Evolutionary conservation across 2,329 filamentous ascomycete species (phyloP), one percentile per base, ranked within the genome.

Genomic region (Shiraia sp.): DNA sequence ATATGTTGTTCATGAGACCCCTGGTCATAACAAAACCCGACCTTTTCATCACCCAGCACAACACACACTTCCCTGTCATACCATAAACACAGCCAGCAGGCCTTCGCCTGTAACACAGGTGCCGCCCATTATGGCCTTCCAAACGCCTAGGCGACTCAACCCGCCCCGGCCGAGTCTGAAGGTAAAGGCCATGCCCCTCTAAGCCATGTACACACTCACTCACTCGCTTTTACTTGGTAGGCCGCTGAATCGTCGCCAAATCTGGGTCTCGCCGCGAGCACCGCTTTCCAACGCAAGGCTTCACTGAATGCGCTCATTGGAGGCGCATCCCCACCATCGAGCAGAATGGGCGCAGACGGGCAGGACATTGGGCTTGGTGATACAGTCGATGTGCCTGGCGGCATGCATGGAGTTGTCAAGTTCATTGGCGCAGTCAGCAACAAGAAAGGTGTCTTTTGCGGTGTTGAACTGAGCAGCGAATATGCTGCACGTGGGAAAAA

Each of bases 401-500:
- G 86, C 67, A 96, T 99, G 90, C 77, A 86, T 54, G 93, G 93
- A 34, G 87, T 83, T 2, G 85, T 97, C 54, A 92, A 88, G 66
- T 99, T 96, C 65, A 77, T 97, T 48, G 93, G 93, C 31, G 77
- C 78, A 27, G 92, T 99, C 28, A 82, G 85, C 57, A 91, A 91
- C 50, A 96, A 96, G 75, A 90, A 87, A 56, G 93, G 93, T 36
- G 81, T 82, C 14, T 99, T 99, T 75, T 90, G 89, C 23, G 93
- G 93, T 32, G 88, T 99, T 25, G 93, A 99, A 71, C 78, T 99
- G 50, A 83, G 86, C 59, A 76, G 81, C 38, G 88, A 95, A 55
- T 95, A 86, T 74, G 88, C 90, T 24, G 71, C 79, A 36, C 82
- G 87, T 64, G 93, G 93, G 24, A 99, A 99, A 77, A 99, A 99